phyloP scores from a whole-genome alignment of 2,329 filamentous ascomycete genomes.

The Beauveria bassiana region DNA sequence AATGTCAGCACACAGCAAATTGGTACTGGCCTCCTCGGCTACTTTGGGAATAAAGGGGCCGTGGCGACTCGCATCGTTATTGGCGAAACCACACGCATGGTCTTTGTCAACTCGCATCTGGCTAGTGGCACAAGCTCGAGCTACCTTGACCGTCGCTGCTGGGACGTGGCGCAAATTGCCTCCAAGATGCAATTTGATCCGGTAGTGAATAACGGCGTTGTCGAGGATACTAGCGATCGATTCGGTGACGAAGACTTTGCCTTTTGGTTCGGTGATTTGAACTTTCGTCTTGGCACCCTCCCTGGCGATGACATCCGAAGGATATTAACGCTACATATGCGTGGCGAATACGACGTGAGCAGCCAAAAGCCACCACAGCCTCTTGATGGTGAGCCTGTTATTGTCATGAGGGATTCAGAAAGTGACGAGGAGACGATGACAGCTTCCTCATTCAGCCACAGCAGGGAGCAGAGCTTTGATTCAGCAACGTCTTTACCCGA shows the following conservation, averaged over 20 bases:
- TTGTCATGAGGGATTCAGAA: conserved; percentile 37
- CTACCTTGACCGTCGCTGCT: conserved; percentile 75
- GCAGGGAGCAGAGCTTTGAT: conserved; percentile 30
- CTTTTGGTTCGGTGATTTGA: conserved; percentile 95
- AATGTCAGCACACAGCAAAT: conserved; percentile 77
- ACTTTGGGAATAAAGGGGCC: conserved; percentile 94
- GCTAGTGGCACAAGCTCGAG: conserved; percentile 76
- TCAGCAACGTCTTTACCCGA: conserved; percentile 43
- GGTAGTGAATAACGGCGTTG: conserved; percentile 56
- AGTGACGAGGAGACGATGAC: conserved; percentile 38
- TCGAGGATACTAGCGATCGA: conserved; percentile 56
- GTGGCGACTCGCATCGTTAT: conserved; percentile 74
- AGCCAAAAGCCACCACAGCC: conserved; percentile 27
- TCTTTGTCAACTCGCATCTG: conserved; percentile 88
- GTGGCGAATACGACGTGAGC: conserved; percentile 63
- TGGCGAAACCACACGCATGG: conserved; percentile 80
- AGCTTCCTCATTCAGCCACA: conserved; percentile 24
- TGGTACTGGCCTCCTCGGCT: conserved; percentile 84
- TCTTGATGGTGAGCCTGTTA: conserved; percentile 41
- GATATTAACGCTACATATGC: conserved; percentile 73
- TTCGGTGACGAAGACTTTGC: conserved; percentile 89
- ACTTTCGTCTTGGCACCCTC: conserved; percentile 83
- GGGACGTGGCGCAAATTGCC: conserved; percentile 78
- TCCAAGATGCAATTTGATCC: conserved; percentile 71
- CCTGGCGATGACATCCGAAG: conserved; percentile 85